Evolutionary conservation across 192 early-diverging fungal species (phyloP).

Genomic region (Kickxella alabastrina): DNA sequence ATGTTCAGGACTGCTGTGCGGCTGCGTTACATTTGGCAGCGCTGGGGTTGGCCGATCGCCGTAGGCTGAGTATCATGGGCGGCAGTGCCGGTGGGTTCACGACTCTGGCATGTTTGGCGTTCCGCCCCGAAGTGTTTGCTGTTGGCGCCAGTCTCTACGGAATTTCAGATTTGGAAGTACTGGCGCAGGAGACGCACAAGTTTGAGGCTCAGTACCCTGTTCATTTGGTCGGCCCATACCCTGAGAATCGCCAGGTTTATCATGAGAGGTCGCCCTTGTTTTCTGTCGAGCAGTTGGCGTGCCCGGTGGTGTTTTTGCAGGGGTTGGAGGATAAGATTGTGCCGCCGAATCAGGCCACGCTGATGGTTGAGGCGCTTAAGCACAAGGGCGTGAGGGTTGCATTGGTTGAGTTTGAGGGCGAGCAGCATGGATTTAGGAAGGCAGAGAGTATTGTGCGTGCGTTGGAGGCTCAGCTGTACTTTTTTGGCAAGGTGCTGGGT

Average conservation of each 20-base stretch:
- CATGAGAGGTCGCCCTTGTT: slow-evolving; percentile 61
- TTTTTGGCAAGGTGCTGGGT: slow-evolving; percentile 64
- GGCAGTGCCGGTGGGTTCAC: slow-evolving; percentile 70
- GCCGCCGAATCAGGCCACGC: slow-evolving; percentile 68
- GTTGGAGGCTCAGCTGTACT: slow-evolving; percentile 62
- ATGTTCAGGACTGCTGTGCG: slow-evolving; percentile 73
- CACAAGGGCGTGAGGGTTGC: slow-evolving; percentile 58
- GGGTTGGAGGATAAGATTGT: slow-evolving; percentile 73
- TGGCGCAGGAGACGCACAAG: slow-evolving; percentile 77
- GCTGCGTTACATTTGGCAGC: slow-evolving; percentile 62
- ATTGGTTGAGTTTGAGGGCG: slow-evolving; percentile 61
- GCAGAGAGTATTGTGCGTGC: slow-evolving; percentile 62
- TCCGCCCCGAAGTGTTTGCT: slow-evolving; percentile 67
- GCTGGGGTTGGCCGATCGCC: slow-evolving; percentile 55
- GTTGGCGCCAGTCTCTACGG: slow-evolving; percentile 69
- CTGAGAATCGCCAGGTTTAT: slow-evolving; percentile 56
- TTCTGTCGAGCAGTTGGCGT: slow-evolving; percentile 55
- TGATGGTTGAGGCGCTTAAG: slow-evolving; percentile 67
- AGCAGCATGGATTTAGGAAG: slow-evolving; percentile 68
- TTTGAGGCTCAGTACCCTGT: slow-evolving; percentile 67
- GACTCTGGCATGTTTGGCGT: slow-evolving; percentile 60
- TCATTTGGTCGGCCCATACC: slow-evolving; percentile 61
- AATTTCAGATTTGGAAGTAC: slow-evolving; percentile 62
- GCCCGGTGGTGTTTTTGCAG: slow-evolving; percentile 70
- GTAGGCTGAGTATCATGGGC: slow-evolving; percentile 64